Base-by-base conservation (phyloP, 192 early-diverging fungal species). In the Backusella mclennaniae region DNA sequence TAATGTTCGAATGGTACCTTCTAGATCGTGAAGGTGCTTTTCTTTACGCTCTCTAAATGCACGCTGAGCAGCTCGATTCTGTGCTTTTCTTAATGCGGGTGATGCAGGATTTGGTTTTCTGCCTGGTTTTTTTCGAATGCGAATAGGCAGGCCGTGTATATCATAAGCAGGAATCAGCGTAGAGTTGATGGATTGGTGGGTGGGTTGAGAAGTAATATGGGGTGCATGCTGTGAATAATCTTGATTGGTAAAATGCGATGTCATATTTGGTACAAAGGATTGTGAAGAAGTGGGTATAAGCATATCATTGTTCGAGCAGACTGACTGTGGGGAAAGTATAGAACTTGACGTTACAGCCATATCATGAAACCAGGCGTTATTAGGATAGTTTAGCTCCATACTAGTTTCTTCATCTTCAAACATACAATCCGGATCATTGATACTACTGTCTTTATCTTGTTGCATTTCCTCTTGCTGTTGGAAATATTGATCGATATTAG, bases 51-150 rank as follows among this genome's bases (percentile, higher is more conserved):
- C 94, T 53, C 95, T 90, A 79, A 96, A 96, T 15, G 95, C 95
- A 14, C 94, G 87, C 82, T 96, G 95, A 0, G 95, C 95, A 9
- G 92, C 93, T n/a, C 95, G 85, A 79, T 96, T 96, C 83, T 96
- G 95, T 17, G 90, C 93, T n/a, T 89, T 89, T 17, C 85, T 46
- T 66, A 83, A 78, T 15, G 85, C 84, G 42, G 88, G 88, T 4
- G 86, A 87, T 31, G 86, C 80, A n/a, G 88, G 88, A 41, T 89
- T 89, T 26, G 88, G 88, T 44, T 89, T 89, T 2, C 88, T 76
- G 0, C 88, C 88, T 7, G 88, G 88, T 52, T 87, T 89, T 66
- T 89, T 89, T 1, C 85, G 82, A 33, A 83, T 80, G 69, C 78
- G 81, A 12, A 77, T 70, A 17, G 88, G 86, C 31, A 67, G 66